Base-by-base conservation (phyloP, 768 basidiomycete species). In the Phlegmacium glaucopus region DNA sequence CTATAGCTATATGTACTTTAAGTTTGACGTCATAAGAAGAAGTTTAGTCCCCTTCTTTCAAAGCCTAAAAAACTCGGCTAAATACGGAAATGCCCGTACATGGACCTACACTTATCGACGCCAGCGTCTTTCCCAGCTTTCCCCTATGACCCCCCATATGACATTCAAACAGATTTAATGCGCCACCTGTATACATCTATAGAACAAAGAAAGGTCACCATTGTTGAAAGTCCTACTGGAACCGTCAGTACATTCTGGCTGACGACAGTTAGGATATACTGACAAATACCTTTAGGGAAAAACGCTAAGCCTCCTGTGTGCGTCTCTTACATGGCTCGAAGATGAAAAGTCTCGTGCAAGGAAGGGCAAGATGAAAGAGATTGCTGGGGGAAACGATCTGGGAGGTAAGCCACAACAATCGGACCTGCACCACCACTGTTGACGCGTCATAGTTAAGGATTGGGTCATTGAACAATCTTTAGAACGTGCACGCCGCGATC, bases 161-260 rank as follows among this genome's bases (percentile, higher is more conserved):
- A 75, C 13, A 94, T 95, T 48, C 95, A 98, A 62, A 69, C 77
- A 0, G 79, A 89, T 29, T 80, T 97, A 22, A 96, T 97, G 94
- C 81, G 73, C 13, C 90, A 93, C 53, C 70, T 98, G 1, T 97
- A 94, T 64, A 57, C 75, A 6, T 75, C 86, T 0, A 87, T 96
- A 38, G 91, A 94, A 62, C 54, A 69, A n/a, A 71, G 70, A 38
- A 82, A 82, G 53, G 79, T 96, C 13, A 79, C 91, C 1, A 85
- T 97, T 41, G 77, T 94, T 26, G 91, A 94, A 64, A 90, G 87
- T 54, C 92, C 92, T 0, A 94, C 92, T 0, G 92, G 91, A 56
- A 94, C 91, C 18, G 91, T 90, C 48, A 63, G 79, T 58, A 36
- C 29, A 9, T 38, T 17, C 10, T 36, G 6, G 9, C n/a, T 4